A percentile compares a stretch with the other conserved stretches of the same genome.
phyloP scores from a whole-genome alignment of 306 rosid genomes.

The Calophaca sinica region DNA sequence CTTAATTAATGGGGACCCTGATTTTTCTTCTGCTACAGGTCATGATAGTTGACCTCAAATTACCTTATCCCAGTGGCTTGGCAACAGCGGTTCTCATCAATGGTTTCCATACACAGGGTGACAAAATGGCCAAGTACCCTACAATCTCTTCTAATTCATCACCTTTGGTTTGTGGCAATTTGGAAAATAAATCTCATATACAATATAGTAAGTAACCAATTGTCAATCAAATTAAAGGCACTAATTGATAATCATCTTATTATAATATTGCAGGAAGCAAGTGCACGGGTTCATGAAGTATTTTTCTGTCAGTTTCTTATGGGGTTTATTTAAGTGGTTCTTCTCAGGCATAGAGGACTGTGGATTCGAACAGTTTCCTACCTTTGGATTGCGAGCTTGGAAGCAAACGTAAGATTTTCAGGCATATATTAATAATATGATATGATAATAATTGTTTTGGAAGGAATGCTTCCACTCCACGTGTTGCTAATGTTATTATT shows the following conservation, averaged over 20 bases:
- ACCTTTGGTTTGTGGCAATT: neutral
- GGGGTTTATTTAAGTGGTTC: constrained; percentile 97
- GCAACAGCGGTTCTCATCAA: constrained; percentile 97
- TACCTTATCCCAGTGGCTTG: constrained; percentile 91
- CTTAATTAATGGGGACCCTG: neutral
- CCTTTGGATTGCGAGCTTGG: constrained; percentile 95
- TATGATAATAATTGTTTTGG: constrained; percentile 1
- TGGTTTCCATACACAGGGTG: constrained; percentile 92
- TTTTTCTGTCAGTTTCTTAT: constrained; percentile 79
- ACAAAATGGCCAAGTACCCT: constrained; percentile 82
- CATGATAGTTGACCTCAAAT: constrained; percentile 89
- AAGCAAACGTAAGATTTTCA: constrained; percentile 67
- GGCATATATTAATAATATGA: neutral
- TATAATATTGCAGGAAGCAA: constrained; percentile 73
- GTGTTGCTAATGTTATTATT: constrained; percentile 10
- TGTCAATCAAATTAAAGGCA: neutral
- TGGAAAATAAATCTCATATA: neutral
- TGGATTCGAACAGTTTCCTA: constrained; percentile 88
- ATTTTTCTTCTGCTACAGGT: constrained; percentile 58
- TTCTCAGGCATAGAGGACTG: constrained; percentile 78
- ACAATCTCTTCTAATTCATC: constrained; percentile 19
- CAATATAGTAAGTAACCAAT: neutral
- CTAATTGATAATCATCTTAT: neutral
- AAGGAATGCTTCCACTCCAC: constrained; percentile 7
- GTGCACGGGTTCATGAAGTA: constrained; percentile 78